Base-by-base conservation (phyloP, 306 rosid species). In the Heteromeles arbutifolia region DNA sequence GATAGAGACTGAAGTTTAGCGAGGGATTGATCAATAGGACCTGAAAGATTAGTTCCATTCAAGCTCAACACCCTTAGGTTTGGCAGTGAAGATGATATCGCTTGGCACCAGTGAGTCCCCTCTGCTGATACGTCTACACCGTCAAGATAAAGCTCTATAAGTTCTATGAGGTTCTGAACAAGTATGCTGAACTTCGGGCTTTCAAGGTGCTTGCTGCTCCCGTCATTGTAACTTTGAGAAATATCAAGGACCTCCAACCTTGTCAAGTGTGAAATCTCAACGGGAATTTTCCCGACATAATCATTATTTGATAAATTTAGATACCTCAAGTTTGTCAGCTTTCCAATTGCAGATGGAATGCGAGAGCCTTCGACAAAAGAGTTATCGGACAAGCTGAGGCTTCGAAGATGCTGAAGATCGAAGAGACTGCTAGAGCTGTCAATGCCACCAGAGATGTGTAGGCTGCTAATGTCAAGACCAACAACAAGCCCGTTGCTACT, bases 171-270 rank as follows among this genome's bases (percentile, higher is more conserved):
- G 31, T 29, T 29, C 31, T 29, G 31, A 29, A 29, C 3, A 3
- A 29, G 31, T 48, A 18, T 37, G 3, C 3, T 34, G 1, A 87
- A 41, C 79, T 31, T 74, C 75, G 83, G 86, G 3, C 62, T 83
- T 76, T 79, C 86, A 59, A 85, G 84, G 29, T 2, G 29, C 29
- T 2, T n/a, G n/a, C n/a, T n/a, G n/a, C n/a, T n/a, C n/a, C n/a
- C 29, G 29, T 28, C 2, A 2, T 28, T 1, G 29, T 28, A 28
- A 28, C 29, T 2, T 28, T 28, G 29, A 28, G 29, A 7, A 11
- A 85, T 2, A 74, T 83, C 83, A 67, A 88, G 89, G 77, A 75
- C 24, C 12, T 78, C 78, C 78, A 85, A 83, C 77, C 78, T 80
- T 32, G 81, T 86, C 31, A 29, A 29, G 4, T 3, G 31, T 29